Evolutionary conservation across 805 yeast species (phyloP).

Genomic region (Ogataea paradorogensis): DNA sequence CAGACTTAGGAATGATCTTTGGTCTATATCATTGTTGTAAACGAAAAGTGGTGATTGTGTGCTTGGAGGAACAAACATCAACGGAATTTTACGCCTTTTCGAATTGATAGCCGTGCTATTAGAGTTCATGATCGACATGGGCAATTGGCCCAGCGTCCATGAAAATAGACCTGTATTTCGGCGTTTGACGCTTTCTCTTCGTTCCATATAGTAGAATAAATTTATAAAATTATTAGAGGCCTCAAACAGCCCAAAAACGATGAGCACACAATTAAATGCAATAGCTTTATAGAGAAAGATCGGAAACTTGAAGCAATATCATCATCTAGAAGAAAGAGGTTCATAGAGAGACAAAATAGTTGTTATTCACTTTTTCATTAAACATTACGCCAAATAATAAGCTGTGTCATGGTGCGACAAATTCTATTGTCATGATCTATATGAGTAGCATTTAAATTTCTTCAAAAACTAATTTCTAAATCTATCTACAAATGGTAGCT

Average conservation of each 20-base stretch:
- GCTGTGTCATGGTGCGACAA: neutral
- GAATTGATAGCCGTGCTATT: constrained; percentile 32
- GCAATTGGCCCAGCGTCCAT: constrained; percentile 25
- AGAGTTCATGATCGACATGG: constrained; percentile 25
- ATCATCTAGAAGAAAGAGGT: too few species aligned
- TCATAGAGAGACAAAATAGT: too few species aligned
- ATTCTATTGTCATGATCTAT: neutral
- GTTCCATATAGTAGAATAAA: constrained; percentile 13
- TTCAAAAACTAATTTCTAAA: neutral
- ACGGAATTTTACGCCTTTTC: constrained; percentile 34
- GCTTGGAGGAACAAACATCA: constrained; percentile 38
- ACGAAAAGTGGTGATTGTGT: constrained; percentile 36
- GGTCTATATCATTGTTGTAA: constrained; percentile 32
- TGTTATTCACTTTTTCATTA: too few species aligned
- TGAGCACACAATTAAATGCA: too few species aligned
- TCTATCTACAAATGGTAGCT: neutral
- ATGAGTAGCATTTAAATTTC: neutral
- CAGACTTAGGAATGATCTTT: constrained; percentile 35
- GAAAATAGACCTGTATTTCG: constrained; percentile 26
- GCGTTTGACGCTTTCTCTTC: constrained; percentile 18
- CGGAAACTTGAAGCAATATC: too few species aligned
- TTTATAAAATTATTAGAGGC: neutral
- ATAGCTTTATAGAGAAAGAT: too few species aligned
- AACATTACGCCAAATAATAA: too few species aligned
- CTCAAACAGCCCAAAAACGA: too few species aligned